Percentiles rank a stretch among this genome's conserved stretches.
Conservation (phyloP, 768 basidiomycete species). For the Pisolithus orientalis region DNA sequence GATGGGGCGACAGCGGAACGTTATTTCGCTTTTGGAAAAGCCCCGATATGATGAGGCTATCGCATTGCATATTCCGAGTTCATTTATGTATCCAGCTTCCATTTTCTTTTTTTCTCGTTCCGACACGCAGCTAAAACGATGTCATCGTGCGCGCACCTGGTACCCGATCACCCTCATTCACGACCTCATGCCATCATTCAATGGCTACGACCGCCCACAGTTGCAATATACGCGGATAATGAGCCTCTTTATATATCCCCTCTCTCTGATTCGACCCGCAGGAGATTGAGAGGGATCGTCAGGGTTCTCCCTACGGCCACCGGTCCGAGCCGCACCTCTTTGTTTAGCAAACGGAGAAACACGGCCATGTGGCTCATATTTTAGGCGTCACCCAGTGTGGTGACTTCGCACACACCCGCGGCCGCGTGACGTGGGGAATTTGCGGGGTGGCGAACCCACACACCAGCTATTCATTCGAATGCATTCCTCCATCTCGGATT, state of each 20-base stretch:
- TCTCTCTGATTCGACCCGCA: neutral
- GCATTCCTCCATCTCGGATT: too few relatives aligned
- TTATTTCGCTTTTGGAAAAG: neutral
- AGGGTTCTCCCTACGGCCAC: conserved; percentile 10
- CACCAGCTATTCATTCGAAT: too few relatives aligned
- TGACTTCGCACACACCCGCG: neutral
- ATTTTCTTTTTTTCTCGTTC: conserved; percentile 17
- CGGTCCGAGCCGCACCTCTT: conserved; percentile 14
- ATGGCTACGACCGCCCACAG: too few relatives aligned
- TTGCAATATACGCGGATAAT: conserved; percentile 4
- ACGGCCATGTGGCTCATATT: conserved; percentile 10
- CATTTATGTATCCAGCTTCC: conserved; percentile 15
- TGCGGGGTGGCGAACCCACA: conserved; percentile 3
- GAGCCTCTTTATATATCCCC: neutral
- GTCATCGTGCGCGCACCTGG: conserved; percentile 7
- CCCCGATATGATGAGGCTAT: neutral
- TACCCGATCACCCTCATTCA: conserved; percentile 9
- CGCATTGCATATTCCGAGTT: neutral
- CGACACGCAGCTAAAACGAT: conserved; percentile 13
- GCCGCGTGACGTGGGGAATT: conserved; percentile 16
- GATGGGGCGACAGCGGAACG: neutral
- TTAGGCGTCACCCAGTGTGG: conserved; percentile 11
- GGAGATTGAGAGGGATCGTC: conserved; percentile 25
- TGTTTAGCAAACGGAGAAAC: conserved; percentile 4
- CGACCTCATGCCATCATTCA: too few relatives aligned